These are phyloP conservation scores for Zoysia pacifica DNA, from an alignment of 176 grass and related monocot genomes.

Conservation along the genomic window DNA sequence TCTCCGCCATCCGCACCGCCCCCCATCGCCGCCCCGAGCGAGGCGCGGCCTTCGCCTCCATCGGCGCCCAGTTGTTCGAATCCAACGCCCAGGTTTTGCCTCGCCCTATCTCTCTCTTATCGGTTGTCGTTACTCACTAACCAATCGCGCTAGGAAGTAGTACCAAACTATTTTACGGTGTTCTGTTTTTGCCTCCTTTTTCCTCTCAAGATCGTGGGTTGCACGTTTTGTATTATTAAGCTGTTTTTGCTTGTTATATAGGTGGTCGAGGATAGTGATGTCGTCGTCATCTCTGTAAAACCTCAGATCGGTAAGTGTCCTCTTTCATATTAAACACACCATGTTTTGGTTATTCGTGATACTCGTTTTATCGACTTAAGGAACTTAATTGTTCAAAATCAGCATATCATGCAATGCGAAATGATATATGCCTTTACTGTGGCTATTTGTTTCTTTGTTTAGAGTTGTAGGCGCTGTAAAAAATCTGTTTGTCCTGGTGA, in stretches of 20 bases:
- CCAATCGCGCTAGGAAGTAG: not conserved
- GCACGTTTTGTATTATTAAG: too few species aligned
- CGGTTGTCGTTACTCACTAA: not conserved
- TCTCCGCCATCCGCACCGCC: conserved; percentile 72
- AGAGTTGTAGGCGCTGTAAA: not conserved
- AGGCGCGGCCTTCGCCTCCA: conserved; percentile 55
- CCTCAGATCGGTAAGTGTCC: conserved; percentile 72
- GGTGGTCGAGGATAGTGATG: conserved; percentile 83
- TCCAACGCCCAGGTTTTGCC: conserved; percentile 67
- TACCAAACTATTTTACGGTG: not conserved
- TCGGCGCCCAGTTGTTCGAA: conserved; percentile 66
- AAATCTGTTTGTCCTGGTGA: not conserved
- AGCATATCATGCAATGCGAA: not conserved
- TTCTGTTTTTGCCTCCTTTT: too few species aligned
- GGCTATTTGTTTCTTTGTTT: not conserved
- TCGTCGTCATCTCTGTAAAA: conserved; percentile 91
- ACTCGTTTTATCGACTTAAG: not conserved
- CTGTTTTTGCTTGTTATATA: not conserved
- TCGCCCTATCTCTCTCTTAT: not conserved
- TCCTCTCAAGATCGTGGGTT: too few species aligned
- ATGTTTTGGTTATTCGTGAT: not conserved
- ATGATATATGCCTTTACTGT: not conserved
- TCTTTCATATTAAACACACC: not conserved
- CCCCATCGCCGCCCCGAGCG: conserved; percentile 71
- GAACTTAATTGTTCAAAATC: not conserved